Evolutionary conservation across 257 asterid genomes (phyloP).

Genomic region (Jaltomata sinuosa): DNA sequence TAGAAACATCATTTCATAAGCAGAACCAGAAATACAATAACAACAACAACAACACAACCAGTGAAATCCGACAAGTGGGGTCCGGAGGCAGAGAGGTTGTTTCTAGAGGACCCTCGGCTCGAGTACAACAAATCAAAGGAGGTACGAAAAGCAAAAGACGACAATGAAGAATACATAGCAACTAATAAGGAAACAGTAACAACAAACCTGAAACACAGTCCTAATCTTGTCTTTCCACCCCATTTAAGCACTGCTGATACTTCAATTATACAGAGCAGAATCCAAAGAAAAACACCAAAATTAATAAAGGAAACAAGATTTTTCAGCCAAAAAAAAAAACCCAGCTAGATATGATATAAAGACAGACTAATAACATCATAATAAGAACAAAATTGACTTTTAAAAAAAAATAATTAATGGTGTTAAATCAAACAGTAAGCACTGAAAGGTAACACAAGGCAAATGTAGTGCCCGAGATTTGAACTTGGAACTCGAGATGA

Average conservation of each 20-base stretch:
- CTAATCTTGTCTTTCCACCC: slow-evolving; percentile 37
- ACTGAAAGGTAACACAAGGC: not conserved
- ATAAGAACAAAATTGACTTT: not conserved
- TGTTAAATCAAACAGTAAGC: not conserved
- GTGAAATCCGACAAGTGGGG: no score
- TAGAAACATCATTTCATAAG: not conserved
- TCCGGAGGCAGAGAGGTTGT: no score
- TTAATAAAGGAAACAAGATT: not conserved
- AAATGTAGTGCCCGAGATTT: not conserved
- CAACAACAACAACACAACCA: no score
- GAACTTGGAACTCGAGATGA: no score
- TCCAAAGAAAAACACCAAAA: not conserved
- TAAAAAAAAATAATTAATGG: no score
- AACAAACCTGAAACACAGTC: slow-evolving; percentile 56
- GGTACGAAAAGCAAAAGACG: no score
- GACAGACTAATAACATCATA: not conserved
- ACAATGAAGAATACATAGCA: no score
- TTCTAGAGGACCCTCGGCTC: no score
- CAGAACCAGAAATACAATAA: not conserved
- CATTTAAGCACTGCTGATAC: slow-evolving; percentile 22
- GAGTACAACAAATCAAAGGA: no score
- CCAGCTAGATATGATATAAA: not conserved
- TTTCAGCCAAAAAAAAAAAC: not conserved
- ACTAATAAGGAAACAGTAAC: no score
- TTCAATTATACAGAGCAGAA: not conserved